Evolutionary conservation across 805 yeast genomes (phyloP), one percentile per base, ranked within the genome.

Genomic region (Candida hungchunana): DNA sequence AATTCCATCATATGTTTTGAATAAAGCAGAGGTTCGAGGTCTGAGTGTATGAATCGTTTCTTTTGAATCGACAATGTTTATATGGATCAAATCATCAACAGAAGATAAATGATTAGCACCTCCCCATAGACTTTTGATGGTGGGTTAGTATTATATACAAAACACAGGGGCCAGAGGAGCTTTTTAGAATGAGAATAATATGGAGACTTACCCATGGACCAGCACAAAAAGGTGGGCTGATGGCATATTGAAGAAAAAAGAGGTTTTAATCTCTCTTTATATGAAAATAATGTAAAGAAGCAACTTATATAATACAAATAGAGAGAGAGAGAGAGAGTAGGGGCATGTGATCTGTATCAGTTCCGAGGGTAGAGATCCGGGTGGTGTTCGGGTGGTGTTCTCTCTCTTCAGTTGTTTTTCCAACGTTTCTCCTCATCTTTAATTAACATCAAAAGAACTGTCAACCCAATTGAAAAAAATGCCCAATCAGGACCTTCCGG

Each of bases 1-100:
- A 15, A 87, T 67, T 3, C 97, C 97, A 53, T 89, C 96, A 51
- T 85, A 84, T 0, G 96, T 85, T 50, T 78, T 75, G 50, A 81
- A 75, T 22, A 83, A 79, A 0, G 82, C 69, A 44, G 83, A 86
- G 1, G 80, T 66, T 12, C 55, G 72, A 10, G 80, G 89, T 50
- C 64, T 63, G 42, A 72, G 67, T 30, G 60, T 70, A 59, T 55
- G 66, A 3, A 46, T 66, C 29, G 53, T 59, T 40, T 58, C 77
- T 51, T 73, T 69, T 34, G 55, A 65, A 42, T 44, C 64, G 28
- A 52, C 44, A n/a, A 71, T 39, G 1, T 55, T 48, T 7, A 62
- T 57, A 12, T 57, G 55, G 26, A 81, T 55, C 10, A 67, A 57
- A 10, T 64, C 63, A 32, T 66, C 69, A 23, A 78, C 50, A 10